Conservation (phyloP, 139 green algal genomes). For the Edaphochlamys debaryana region DNA sequence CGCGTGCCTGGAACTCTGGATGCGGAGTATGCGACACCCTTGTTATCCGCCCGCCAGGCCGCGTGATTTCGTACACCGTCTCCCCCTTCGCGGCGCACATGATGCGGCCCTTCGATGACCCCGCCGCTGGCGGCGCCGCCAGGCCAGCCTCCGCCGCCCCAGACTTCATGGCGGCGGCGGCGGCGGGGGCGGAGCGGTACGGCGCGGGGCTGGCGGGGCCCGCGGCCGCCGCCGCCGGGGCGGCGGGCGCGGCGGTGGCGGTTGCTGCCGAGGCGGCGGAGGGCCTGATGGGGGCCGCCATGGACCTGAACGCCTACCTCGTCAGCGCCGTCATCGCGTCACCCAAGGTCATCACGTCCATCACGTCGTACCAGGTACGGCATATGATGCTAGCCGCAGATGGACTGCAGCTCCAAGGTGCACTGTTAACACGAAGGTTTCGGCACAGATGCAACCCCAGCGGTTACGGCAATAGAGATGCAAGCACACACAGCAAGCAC, state of each 20-base stretch:
- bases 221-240: too few relatives aligned
- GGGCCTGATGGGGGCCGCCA: not conserved
- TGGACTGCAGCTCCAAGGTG: too few relatives aligned
- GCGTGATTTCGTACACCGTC: not conserved
- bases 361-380: not conserved
- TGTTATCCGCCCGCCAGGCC: not conserved
- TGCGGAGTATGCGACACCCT: too few relatives aligned
- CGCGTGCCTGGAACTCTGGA: too few relatives aligned
- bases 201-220: too few relatives aligned
- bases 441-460: too few relatives aligned
- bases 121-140: not conserved
- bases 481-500: too few relatives aligned
- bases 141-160: not conserved
- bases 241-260: too few relatives aligned
- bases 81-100: not conserved
- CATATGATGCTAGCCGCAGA: too few relatives aligned
- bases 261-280: not conserved
- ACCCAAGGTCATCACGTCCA: not conserved
- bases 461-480: not conserved
- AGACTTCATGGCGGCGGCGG: too few relatives aligned
- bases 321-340: not conserved
- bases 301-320: not conserved
- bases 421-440: too few relatives aligned
- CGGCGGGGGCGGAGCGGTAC: not conserved
- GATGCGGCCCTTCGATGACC: not conserved